Percentiles rank a stretch among this genome's conserved stretches.
These are phyloP conservation scores for Paecilomyces niveus DNA, from an alignment of 2,329 filamentous ascomycete genomes.

Conservation along the genomic window DNA sequence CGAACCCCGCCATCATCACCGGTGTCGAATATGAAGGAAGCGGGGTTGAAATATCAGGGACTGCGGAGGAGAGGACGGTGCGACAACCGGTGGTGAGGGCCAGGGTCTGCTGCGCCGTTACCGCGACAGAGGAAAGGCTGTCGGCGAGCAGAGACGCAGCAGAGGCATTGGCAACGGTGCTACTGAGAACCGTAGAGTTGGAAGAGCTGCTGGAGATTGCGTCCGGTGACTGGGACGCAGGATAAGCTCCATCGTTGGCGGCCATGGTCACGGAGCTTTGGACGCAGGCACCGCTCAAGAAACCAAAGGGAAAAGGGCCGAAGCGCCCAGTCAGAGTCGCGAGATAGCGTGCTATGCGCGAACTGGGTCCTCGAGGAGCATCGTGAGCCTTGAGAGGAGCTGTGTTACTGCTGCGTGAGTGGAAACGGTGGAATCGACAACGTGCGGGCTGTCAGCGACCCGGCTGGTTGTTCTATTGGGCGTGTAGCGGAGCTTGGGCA, in stretches of 20 bases:
- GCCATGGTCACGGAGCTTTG: background rate
- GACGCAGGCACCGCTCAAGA: background rate
- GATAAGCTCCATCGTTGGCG: background rate
- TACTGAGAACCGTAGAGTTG: background rate
- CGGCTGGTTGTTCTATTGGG: background rate
- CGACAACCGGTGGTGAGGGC: background rate
- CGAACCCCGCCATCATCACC: conserved; percentile 36
- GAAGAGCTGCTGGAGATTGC: background rate
- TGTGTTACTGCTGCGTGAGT: background rate
- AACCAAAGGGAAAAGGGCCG: background rate
- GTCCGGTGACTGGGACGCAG: background rate
- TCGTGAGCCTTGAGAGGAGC: background rate
- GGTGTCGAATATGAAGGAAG: conserved; percentile 22
- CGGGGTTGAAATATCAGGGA: conserved; percentile 8
- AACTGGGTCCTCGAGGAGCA: background rate
- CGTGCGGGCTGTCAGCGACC: background rate
- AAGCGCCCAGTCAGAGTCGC: background rate
- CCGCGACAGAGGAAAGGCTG: background rate
- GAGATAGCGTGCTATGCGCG: background rate
- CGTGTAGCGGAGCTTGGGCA: conserved; percentile 5
- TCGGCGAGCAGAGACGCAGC: background rate
- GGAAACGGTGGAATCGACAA: background rate
- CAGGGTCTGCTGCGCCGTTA: background rate
- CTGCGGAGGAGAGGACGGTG: background rate
- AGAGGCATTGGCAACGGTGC: background rate